Base-by-base conservation (phyloP, 805 yeast species). In the Kodamaea lidongshanica region DNA sequence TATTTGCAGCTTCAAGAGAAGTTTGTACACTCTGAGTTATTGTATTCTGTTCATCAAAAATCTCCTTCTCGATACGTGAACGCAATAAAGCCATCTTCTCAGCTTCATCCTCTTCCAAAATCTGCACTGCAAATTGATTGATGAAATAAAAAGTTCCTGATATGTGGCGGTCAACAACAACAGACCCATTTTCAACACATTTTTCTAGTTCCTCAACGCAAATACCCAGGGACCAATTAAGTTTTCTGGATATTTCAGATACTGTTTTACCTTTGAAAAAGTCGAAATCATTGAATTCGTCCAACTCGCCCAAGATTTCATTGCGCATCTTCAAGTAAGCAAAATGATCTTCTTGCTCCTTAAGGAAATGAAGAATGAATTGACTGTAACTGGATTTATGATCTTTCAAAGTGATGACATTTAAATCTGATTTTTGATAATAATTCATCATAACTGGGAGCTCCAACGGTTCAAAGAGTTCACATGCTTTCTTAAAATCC, bases 121-220 rank as follows among this genome's bases (percentile, higher is more conserved):
- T 33, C 6, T 18, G 26, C 4, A 10, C 32, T 3, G 23, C 38
- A 27, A 49, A 52, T 22, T 46, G 52, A 40, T 83, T 83, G 25
- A 61, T 49, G 45, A 71, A 82, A 51, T 75, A 84, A 29, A 70
- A 67, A 3, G 75, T 66, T 0, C 92, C 94, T 28, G 75, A 67
- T 1, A 79, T 60, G 40, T 77, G 76, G 42, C 77, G 76, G 54
- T 84, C 95, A 4, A 82, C 62, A 12, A 80, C 73, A 3, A 84
- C 46, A 2, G 56, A 50, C 4, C 85, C 87, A 2, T 54, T 48
- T 2, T 60, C 65, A n/a, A 82, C 67, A 12, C 80, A 75, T 33
- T 65, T 57, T 33, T 72, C 71, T 7, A 83, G 52, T 35, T 82
- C 80, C 46, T 82, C 89, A 7, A 57, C 59, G 6, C 86, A 67